Base-by-base conservation (phyloP, 1,139 yeast genomes). In the Torulaspora globosa region DNA sequence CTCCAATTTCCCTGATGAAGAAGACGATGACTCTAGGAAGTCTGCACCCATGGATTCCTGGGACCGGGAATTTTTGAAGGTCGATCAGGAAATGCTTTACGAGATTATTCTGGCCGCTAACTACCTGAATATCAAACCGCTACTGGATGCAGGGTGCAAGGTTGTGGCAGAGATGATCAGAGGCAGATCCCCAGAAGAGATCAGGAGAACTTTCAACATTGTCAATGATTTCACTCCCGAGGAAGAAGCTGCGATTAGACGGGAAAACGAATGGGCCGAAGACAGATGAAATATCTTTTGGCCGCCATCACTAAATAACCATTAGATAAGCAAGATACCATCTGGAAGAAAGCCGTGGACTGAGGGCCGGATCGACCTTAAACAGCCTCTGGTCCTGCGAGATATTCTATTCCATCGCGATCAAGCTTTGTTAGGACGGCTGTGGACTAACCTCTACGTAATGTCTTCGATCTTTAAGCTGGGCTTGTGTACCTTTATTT, bases 211-310 rank as follows among this genome's bases (percentile, higher is more conserved):
- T 1, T 94, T 94, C 74, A 94, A 94, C 69, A 94, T 94, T 59
- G 94, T 84, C 50, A 88, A 90, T 66, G 98, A 94, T 68, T 92
- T 94, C 70, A 86, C 95, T 33, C 96, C 97, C 3, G 98, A 94
- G 67, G 98, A 94, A 69, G 98, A 92, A 71, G 96, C 95, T 40
- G 97, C 96, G 46, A 92, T 94, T 57, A 84, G 95, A 65, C 80
- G 96, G 62, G 98, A 92, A 69, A 92, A 92, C 66, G 98, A 92
- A 68, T 92, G 98, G 98, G 98, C 98, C 19, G 98, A 92, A 68
- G 98, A 92, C 68, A 89, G 96, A 65, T 89, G 67, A 38, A n/a
- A 11, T 10, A 14, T 2, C 11, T 28, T 5, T 12, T 18, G 18
- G 16, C 5, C 11, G 18, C 11, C 32, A 16, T 19, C 39, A 26